A percentile compares a stretch with the other conserved stretches of the same genome.
These are phyloP conservation scores for Apodospora peruviana DNA, from an alignment of 495 filamentous ascomycete genomes.

Conservation along the genomic window DNA sequence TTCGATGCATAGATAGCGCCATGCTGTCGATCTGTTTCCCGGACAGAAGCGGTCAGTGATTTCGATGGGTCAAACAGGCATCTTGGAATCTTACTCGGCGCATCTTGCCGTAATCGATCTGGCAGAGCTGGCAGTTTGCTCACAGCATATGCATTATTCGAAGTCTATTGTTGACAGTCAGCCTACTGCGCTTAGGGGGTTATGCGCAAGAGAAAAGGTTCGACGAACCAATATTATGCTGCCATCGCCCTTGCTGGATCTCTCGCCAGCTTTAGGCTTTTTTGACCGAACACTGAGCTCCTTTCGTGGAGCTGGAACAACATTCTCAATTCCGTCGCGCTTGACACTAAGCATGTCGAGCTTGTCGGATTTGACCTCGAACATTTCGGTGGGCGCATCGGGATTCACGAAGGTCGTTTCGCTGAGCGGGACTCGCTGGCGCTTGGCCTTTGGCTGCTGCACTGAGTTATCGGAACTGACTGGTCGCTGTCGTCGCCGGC, in stretches of 20 bases:
- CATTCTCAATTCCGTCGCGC: constrained; percentile 40
- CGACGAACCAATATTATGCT: constrained; percentile 56
- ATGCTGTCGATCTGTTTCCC: constrained; percentile 44
- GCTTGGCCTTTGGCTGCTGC: constrained; percentile 64
- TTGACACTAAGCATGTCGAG: constrained; percentile 33
- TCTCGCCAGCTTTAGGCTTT: constrained; percentile 51
- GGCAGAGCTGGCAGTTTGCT: constrained; percentile 78
- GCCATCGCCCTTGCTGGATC: constrained; percentile 52
- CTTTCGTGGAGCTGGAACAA: constrained; percentile 29
- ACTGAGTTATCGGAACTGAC: constrained; percentile 58
- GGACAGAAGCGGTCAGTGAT: constrained; percentile 23
- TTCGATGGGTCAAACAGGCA: not conserved
- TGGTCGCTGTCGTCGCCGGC: constrained; percentile 62
- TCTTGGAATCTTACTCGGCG: constrained; percentile 45
- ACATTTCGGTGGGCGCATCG: constrained; percentile 40
- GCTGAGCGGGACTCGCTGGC: constrained; percentile 58
- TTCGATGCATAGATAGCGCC: constrained; percentile 60
- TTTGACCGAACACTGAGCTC: constrained; percentile 60
- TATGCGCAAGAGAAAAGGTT: not conserved
- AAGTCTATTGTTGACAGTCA: constrained; percentile 51
- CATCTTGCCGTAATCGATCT: constrained; percentile 58
- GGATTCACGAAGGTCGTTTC: constrained; percentile 47
- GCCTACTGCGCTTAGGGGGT: not conserved
- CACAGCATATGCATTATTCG: constrained; percentile 81
- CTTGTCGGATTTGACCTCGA: constrained; percentile 42